Evolutionary conservation across 306 rosid species (phyloP), one percentile per base, ranked within the genome.

Genomic region (Trifolium subterraneum): DNA sequence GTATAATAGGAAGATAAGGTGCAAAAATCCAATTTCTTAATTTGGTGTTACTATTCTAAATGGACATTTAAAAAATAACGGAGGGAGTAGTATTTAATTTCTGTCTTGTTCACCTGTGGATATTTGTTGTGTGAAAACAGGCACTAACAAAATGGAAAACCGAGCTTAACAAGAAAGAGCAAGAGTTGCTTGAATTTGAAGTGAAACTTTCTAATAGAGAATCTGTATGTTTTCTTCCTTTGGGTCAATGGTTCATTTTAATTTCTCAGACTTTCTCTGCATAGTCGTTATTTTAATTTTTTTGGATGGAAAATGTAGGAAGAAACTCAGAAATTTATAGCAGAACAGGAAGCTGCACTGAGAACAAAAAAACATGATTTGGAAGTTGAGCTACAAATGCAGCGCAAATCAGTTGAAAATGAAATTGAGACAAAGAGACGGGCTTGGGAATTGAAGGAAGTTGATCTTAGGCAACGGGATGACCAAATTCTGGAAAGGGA

Each of bases 391-490:
- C 81, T 94, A 79, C 86, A 90, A 66, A 64, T 61, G 76, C 87
- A 71, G 81, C 78, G 82, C 31, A 94, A 92, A 78, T 20, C 54
- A 14, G 87, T 86, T 84, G 97, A 92, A 80, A 85, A 86, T 67
- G 97, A 94, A 80, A 87, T 94, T 82, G 96, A 88, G 75, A 42
- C 87, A 38, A 91, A 87, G 84, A 87, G 93, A 84, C 82, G 97
- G 76, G 91, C 97, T 58, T 94, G 99, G 99, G 99, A 94, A 86
- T 86, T 94, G 82, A 88, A 85, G 84, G 99, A 94, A 84, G 91
- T 94, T 76, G 99, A 94, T 82, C 97, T 91, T 62, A 90, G 81
- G 65, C 98, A 91, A 54, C 75, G 80, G 70, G 90, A 88, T 70
- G 91, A 90, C 60, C 87, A 87, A 79, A 48, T 90, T 72, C 69